phyloP scores from a whole-genome alignment of 169 alveolate genomes.

The Blepharisma undulans region DNA sequence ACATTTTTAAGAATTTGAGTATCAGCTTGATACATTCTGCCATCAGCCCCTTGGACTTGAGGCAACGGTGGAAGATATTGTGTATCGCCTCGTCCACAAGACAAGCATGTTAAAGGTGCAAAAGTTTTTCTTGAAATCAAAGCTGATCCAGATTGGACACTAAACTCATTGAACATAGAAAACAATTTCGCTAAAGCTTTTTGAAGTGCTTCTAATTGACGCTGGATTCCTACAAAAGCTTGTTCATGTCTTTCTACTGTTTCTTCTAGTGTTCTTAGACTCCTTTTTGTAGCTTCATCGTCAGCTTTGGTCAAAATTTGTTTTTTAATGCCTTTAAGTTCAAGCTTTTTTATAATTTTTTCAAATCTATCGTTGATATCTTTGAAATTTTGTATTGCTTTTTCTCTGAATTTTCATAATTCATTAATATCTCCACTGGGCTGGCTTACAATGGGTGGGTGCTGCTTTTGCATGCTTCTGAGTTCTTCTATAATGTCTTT shows the following conservation, averaged over 20 bases:
- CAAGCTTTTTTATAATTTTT: constrained; percentile 16
- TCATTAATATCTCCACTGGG: constrained; percentile 4
- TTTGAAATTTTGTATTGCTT: constrained; percentile 5
- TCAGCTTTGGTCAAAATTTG: constrained; percentile 20
- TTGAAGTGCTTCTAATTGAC: not conserved
- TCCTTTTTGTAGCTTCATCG: not conserved
- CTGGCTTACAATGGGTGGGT: not conserved
- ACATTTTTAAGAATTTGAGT: not conserved
- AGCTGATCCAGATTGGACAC: constrained; percentile 5
- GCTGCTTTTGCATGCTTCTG: not conserved
- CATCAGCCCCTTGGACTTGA: constrained; percentile 37
- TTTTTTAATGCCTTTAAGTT: not conserved
- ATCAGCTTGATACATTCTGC: constrained; percentile 20
- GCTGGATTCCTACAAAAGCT: not conserved
- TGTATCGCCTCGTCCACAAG: constrained; percentile 40
- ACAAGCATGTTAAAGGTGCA: not conserved
- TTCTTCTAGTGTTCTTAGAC: not conserved
- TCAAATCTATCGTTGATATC: constrained; percentile 9
- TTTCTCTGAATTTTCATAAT: constrained; percentile 38
- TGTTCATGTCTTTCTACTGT: not conserved
- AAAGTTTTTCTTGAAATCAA: not conserved
- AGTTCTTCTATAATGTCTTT: not conserved
- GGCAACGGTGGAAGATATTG: constrained; percentile 12
- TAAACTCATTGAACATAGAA: not conserved
- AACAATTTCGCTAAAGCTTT: not conserved